Conservation (phyloP, 495 filamentous ascomycete species). For the Trypethelium eluteriae region DNA sequence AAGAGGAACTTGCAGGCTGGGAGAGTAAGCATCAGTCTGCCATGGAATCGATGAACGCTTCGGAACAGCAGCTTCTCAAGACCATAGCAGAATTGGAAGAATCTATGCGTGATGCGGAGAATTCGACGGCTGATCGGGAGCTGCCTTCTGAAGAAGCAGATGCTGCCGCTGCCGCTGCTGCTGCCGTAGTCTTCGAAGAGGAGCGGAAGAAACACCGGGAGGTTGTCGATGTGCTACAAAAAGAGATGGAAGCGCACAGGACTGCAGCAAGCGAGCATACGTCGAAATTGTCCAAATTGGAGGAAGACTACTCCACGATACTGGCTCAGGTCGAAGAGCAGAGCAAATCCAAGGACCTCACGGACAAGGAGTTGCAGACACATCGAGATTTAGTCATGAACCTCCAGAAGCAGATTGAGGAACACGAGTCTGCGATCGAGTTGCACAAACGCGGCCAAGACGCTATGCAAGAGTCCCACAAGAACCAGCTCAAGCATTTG, state of each 20-base stretch:
- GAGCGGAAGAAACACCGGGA: constrained; percentile 56
- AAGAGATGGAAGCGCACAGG: constrained; percentile 73
- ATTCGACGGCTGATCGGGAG: background rate
- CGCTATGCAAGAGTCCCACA: constrained; percentile 48
- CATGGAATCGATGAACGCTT: constrained; percentile 61
- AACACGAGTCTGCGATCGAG: constrained; percentile 48
- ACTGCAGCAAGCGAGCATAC: constrained; percentile 40
- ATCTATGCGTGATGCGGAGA: constrained; percentile 51
- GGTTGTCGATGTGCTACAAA: constrained; percentile 57
- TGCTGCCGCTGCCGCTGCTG: constrained; percentile 34
- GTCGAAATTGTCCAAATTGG: constrained; percentile 39
- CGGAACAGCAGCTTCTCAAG: constrained; percentile 62
- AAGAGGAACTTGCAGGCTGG: constrained; percentile 67
- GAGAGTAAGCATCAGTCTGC: constrained; percentile 64
- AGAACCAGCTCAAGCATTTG: constrained; percentile 45
- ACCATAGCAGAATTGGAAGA: constrained; percentile 66
- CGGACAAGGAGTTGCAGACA: constrained; percentile 37
- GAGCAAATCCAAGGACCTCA: constrained; percentile 36
- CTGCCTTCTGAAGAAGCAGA: constrained; percentile 29
- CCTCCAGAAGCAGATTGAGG: constrained; percentile 41
- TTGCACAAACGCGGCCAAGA: constrained; percentile 48
- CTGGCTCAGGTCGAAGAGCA: constrained; percentile 45
- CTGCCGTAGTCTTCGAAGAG: constrained; percentile 39
- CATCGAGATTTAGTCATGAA: constrained; percentile 39
- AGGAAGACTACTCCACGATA: constrained; percentile 40